Base-by-base conservation (phyloP, 78 protist species). In the Anaeramoeba ignava region DNA sequence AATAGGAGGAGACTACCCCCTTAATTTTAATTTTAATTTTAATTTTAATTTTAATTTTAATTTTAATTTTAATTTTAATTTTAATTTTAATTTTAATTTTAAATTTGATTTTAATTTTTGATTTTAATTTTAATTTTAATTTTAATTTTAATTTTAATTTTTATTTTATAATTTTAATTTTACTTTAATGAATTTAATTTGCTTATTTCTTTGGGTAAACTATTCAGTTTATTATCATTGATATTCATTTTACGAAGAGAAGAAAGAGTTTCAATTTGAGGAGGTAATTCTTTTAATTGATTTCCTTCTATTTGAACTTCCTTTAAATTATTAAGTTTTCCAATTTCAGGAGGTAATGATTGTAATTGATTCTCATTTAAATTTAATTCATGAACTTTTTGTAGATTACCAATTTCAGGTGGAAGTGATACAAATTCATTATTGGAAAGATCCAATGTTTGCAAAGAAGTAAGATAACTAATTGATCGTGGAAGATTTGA, bases 351-450 rank as follows among this genome's bases (percentile, higher is more conserved):
- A 27, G 73, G 73, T 17, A 54, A 54, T 27, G 73, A 54, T 54
- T 54, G 73, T 54, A 54, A 54, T 54, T 54, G 73, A 54, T 54
- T 54, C 17, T 54, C 73, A 54, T 54, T 54, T 54, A 54, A 54
- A 54, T 54, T 54, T 54, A 54, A 54, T 54, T 54, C 73, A 54
- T 54, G 73, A 27, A 54, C 73, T 27, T 8, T 27, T 27, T 8
- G 8, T 27, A 54, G 36, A 27, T 54, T 8, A 8, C 73, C 73
- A 54, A 54, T 54, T 54, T 54, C 73, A 54, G 73, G 73, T 54
- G 73, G 73, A 27, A 54, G 17, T 54, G 8, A 8, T 54, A 27
- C 73, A 17, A 54, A 54, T 54, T 54, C 73, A 54, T 54, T 54
- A 54, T 54, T 54, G 8, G 73, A 54, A 27, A 54, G 8, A 54